Percentiles rank a stretch among this genome's conserved stretches.
phyloP scores from a whole-genome alignment of 768 basidiomycete genomes.

The Leucosporidium yakuticum region DNA sequence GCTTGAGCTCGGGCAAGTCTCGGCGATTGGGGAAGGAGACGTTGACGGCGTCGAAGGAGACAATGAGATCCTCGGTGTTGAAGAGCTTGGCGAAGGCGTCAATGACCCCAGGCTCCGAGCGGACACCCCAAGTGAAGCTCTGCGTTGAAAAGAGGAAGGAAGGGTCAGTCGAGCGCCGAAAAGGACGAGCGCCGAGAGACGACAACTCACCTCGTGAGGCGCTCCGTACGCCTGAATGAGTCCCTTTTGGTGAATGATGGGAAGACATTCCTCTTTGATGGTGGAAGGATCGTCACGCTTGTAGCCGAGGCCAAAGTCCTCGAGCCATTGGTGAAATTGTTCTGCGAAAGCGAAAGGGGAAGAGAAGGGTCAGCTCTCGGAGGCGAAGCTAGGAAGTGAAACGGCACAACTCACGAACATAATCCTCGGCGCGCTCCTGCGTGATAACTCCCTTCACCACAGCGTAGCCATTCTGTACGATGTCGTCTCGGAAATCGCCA shows the following conservation, averaged over 20 bases:
- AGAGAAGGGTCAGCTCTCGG: neutral
- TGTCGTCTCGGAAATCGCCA: constrained; percentile 21
- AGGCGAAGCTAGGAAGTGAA: neutral
- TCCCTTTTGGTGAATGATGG: constrained; percentile 32
- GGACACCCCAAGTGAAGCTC: constrained; percentile 34
- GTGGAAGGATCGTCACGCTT: constrained; percentile 43
- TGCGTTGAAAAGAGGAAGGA: neutral
- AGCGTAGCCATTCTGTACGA: constrained; percentile 11
- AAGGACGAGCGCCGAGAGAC: neutral
- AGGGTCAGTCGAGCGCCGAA: neutral
- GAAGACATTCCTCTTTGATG: constrained; percentile 41
- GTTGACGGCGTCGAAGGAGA: constrained; percentile 18
- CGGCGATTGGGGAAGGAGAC: constrained; percentile 11
- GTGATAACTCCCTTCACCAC: constrained; percentile 10
- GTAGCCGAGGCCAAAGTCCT: constrained; percentile 37
- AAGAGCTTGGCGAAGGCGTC: constrained; percentile 35
- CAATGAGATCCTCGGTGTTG: constrained; percentile 34
- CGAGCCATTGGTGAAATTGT: constrained; percentile 10
- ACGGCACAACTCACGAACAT: neutral
- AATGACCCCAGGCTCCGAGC: constrained; percentile 35
- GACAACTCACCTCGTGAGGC: constrained; percentile 30
- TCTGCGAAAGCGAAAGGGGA: neutral
- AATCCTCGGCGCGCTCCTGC: neutral
- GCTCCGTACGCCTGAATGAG: constrained; percentile 16
- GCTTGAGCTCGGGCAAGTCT: constrained; percentile 7